These are phyloP conservation scores for Cucumis hystrix DNA, from an alignment of 306 rosid species.

Conservation along the genomic window DNA sequence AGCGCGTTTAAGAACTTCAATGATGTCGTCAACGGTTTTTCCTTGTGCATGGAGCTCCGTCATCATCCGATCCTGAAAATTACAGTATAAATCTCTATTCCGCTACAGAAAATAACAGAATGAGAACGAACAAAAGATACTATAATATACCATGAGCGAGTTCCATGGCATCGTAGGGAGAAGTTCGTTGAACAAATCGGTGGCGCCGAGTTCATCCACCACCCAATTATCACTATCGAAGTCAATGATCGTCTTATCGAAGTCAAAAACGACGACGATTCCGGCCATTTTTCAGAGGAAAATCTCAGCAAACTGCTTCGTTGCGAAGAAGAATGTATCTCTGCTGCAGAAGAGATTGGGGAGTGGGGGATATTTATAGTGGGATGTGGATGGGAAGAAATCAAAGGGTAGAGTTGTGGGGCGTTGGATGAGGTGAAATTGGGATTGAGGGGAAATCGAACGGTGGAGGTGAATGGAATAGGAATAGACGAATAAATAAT, in stretches of 20 bases:
- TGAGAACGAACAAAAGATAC: background rate
- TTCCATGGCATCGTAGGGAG: constrained; percentile 9
- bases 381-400: background rate
- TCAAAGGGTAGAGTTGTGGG: background rate
- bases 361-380: background rate
- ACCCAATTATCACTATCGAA: background rate
- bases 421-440: background rate
- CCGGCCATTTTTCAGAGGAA: background rate
- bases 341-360: background rate
- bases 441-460: background rate
- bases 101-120: background rate
- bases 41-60: constrained; percentile 48
- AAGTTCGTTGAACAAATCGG: constrained; percentile 3
- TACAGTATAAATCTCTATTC: background rate
- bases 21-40: constrained; percentile 36
- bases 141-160: background rate
- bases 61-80: constrained; percentile 62
- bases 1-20: constrained; percentile 27
- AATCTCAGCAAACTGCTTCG: background rate
- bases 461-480: background rate
- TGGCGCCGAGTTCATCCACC: constrained; percentile 4
- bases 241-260: constrained; percentile 4
- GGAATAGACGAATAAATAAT: background rate
- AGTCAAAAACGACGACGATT: background rate
- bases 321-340: background rate